These are phyloP conservation scores for Heterobasidion irregulare DNA, from an alignment of 1,284 basidiomycete species.

Conservation along the genomic window DNA sequence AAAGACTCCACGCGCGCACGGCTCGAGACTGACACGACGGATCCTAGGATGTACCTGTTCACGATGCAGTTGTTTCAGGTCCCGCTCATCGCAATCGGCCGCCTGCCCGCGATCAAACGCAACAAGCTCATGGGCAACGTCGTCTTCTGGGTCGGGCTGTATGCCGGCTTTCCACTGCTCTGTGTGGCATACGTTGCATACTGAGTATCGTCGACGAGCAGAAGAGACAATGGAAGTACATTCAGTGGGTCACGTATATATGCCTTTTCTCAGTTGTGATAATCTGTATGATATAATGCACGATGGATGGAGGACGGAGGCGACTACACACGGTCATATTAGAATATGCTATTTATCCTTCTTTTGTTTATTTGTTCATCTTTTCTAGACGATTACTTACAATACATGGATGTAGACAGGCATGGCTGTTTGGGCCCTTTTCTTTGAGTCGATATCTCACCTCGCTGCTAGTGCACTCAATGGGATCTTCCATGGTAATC, in stretches of 20 bases:
- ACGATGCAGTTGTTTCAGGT: constrained; percentile 76
- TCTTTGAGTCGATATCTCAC: no score
- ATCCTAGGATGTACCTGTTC: constrained; percentile 51
- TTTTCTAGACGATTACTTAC: no score
- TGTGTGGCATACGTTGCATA: constrained; percentile 82
- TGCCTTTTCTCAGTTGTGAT: no score
- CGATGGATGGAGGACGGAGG: no score
- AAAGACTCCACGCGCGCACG: neutral
- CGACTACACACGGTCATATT: neutral
- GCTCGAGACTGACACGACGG: neutral
- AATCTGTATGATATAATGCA: no score
- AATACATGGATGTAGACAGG: no score
- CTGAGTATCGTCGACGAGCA: constrained; percentile 18
- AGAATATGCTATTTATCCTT: neutral
- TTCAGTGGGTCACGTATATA: no score
- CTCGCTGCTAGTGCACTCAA: no score
- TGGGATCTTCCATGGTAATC: no score
- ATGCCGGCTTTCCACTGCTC: constrained; percentile 87
- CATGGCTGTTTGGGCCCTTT: no score
- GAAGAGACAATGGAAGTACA: no score
- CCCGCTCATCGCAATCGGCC: constrained; percentile 81
- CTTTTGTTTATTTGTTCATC: neutral
- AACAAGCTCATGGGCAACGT: constrained; percentile 78
- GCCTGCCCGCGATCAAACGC: constrained; percentile 66
- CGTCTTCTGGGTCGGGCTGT: constrained; percentile 90